Base-by-base conservation (phyloP, 108 stramenopile species). In the Cyclotella kingstonii region DNA sequence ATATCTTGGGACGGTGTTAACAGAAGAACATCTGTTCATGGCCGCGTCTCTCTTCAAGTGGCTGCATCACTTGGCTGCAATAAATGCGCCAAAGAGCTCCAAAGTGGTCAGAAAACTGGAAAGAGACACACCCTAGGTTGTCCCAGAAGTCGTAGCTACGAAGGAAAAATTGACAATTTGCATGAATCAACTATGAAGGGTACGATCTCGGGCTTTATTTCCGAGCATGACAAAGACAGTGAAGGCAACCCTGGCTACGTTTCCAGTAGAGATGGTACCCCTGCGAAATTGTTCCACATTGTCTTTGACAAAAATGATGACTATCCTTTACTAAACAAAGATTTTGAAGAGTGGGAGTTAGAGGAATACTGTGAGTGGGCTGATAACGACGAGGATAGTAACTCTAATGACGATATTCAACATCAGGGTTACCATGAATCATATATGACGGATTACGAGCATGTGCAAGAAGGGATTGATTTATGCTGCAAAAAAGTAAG, bases 261-360 rank as follows among this genome's bases (percentile, higher is more conserved):
- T 12, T 52, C 51, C 15, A 54, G 19, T 10, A 64, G 23, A 54
- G 25, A 46, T 14, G 63, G 63, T 0, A 30, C 19, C 9, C 63
- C 63, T 3, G 38, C 63, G 0, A 64, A 5, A n/a, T 34, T 64
- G 38, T 64, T 64, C 27, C 63, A 53, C 47, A 45, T 64, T 25
- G 51, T 34, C n/a, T 42, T 64, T 28, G 63, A 64, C 25, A 43
- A 43, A 8, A 46, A 34, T 14, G 23, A 53, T 50, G 51, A 52
- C 9, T 39, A 38, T 28, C 22, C 26, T 23, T 17, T 47, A 38
- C 15, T 63, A 25, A 50, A 50, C 19, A 31, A 43, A 25, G 63
- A 64, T 22, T 53, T 64, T 52, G 63, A 64, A 22, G 63, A 64
- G 25, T 64, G 39, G 39, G 63, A 64, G 51, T 27, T 63, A 17